phyloP scores from a whole-genome alignment of 2,329 filamentous ascomycete genomes.

The Alternaria viburni region DNA sequence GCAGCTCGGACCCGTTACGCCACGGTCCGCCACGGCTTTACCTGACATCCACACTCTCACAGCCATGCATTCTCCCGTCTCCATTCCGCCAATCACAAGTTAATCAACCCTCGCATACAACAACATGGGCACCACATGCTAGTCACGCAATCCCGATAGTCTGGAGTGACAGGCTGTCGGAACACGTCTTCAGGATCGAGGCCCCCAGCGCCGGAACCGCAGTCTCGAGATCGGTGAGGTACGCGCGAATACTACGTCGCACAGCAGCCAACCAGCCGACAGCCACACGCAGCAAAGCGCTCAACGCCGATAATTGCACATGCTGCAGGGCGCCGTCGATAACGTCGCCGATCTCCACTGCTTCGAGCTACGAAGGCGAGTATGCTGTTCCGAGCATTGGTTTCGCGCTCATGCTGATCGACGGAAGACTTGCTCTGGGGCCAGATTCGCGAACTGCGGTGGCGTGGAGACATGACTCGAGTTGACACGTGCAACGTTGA shows the following conservation, averaged over 20 bases:
- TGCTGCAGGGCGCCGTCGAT: background rate
- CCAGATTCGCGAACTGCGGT: background rate
- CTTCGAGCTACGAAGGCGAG: background rate
- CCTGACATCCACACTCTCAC: background rate
- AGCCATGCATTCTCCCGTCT: background rate
- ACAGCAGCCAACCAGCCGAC: background rate
- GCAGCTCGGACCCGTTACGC: background rate
- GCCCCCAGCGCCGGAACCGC: background rate
- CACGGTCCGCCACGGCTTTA: background rate
- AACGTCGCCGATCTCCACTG: background rate
- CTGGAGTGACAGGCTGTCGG: conserved; percentile 24
- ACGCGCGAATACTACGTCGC: conserved; percentile 9
- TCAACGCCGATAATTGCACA: background rate
- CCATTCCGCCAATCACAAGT: background rate
- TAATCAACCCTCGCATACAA: background rate
- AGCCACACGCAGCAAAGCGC: background rate
- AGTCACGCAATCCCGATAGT: conserved; percentile 13
- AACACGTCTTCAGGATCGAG: conserved; percentile 4
- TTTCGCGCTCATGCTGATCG: background rate
- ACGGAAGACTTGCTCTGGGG: background rate
- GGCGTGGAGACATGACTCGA: background rate
- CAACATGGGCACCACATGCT: background rate
- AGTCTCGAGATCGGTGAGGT: background rate
- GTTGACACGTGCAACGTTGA: background rate
- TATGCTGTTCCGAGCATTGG: background rate